These are phyloP conservation scores for Taiwanofungus camphoratus DNA, from an alignment of 1,284 basidiomycete species.

Conservation along the genomic window DNA sequence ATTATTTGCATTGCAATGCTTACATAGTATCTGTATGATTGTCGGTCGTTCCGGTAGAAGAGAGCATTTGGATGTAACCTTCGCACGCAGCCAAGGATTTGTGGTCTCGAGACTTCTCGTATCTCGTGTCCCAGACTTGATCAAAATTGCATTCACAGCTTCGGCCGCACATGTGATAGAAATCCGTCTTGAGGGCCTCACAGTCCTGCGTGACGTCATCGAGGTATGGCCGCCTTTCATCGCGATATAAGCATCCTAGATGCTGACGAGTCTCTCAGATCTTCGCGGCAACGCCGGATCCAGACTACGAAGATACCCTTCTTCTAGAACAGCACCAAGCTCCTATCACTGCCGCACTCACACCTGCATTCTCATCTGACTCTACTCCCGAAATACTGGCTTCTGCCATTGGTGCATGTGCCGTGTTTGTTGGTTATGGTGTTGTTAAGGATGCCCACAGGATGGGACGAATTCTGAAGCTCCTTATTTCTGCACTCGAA, in stretches of 20 bases:
- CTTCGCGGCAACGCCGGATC: slow-evolving; percentile 84
- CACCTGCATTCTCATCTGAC: slow-evolving; percentile 92
- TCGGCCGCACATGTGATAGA: slow-evolving; percentile 94
- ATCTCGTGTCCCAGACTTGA: slow-evolving; percentile 85
- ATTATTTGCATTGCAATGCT: slow-evolving; percentile 88
- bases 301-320: slow-evolving; percentile 86
- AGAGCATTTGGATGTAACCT: slow-evolving; percentile 78
- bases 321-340: slow-evolving; percentile 98
- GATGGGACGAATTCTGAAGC: slow-evolving; percentile 93
- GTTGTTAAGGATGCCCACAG: slow-evolving; percentile 84
- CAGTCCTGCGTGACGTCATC: slow-evolving; percentile 89
- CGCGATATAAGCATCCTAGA: slow-evolving; percentile 5
- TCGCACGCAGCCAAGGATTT: slow-evolving; percentile 38
- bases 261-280: slow-evolving; percentile 39
- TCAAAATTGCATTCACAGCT: slow-evolving; percentile 97
- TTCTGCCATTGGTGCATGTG: slow-evolving; percentile 89
- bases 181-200: slow-evolving; percentile 89
- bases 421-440: slow-evolving; percentile 94
- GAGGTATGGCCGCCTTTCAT: slow-evolving; percentile 46
- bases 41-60: slow-evolving; percentile 68
- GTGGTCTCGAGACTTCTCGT: slow-evolving; percentile 54
- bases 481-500: slow-evolving; percentile 85
- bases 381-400: slow-evolving; percentile 95
- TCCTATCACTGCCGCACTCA: slow-evolving; percentile 96
- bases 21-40: slow-evolving; percentile 85